These are phyloP conservation scores for Ascosphaera pollenicola DNA, from an alignment of 2,329 filamentous ascomycete species.

Conservation along the genomic window DNA sequence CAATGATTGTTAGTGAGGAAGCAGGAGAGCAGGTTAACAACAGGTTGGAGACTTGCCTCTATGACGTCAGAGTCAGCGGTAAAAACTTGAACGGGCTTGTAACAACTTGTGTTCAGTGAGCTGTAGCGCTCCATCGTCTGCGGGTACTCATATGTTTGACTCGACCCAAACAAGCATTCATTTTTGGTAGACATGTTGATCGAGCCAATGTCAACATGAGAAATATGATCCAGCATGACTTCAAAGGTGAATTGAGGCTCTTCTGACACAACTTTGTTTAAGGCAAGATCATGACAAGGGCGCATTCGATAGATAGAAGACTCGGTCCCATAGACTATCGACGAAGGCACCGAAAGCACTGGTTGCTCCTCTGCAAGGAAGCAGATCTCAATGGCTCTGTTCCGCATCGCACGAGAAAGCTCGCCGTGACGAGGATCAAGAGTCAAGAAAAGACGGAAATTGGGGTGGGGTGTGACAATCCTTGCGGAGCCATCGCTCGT, in stretches of 20 bases:
- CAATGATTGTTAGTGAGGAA: background rate
- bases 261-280: too few species aligned
- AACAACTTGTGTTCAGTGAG: too few species aligned
- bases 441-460: slow-evolving; percentile 84
- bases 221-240: slow-evolving; percentile 13
- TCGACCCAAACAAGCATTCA: too few species aligned
- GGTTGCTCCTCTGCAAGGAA: slow-evolving; percentile 28
- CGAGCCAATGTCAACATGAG: too few species aligned
- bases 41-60: background rate
- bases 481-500: slow-evolving; percentile 60
- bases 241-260: too few species aligned
- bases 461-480: slow-evolving; percentile 56
- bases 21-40: background rate
- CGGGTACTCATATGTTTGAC: too few species aligned
- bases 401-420: slow-evolving; percentile 87
- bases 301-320: slow-evolving; percentile 19
- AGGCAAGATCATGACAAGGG: slow-evolving; percentile 11
- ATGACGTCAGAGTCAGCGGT: background rate
- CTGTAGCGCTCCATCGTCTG: too few species aligned
- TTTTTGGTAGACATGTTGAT: too few species aligned
- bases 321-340: slow-evolving; percentile 17
- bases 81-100: too few species aligned
- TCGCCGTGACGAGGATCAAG: slow-evolving; percentile 85
- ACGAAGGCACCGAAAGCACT: slow-evolving; percentile 4
- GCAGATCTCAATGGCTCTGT: slow-evolving; percentile 78